Evolutionary conservation across 306 rosid genomes (phyloP).

Genomic region (Rosa lucieae): DNA sequence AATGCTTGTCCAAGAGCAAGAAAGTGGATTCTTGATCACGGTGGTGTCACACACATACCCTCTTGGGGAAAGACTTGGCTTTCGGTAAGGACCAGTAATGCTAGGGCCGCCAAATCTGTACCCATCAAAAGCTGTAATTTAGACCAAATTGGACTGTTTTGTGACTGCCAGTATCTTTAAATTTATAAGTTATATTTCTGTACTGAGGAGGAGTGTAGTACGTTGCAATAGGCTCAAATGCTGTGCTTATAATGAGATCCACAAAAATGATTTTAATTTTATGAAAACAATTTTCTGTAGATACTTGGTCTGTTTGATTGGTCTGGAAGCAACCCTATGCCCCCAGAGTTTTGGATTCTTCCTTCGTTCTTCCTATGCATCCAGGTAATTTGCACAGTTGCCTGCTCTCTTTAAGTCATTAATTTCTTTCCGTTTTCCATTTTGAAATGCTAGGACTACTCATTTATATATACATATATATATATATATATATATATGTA

Average conservation of each 20-base stretch:
- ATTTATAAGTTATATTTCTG: too few relatives aligned
- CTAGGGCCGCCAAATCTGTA: not conserved
- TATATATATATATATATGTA: not conserved
- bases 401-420: not conserved
- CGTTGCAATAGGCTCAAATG: not conserved
- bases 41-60: slow-evolving; percentile 57
- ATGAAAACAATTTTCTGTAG: slow-evolving; percentile 17
- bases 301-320: slow-evolving; percentile 71
- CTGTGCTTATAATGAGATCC: too few relatives aligned
- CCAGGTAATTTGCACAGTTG: slow-evolving; percentile 37
- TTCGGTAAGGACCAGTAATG: slow-evolving; percentile 37
- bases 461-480: too few relatives aligned
- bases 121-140: not conserved
- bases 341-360: slow-evolving; percentile 81
- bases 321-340: slow-evolving; percentile 76
- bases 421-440: too few relatives aligned
- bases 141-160: not conserved
- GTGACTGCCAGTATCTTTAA: too few relatives aligned
- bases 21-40: slow-evolving; percentile 75
- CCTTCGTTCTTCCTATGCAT: slow-evolving; percentile 79
- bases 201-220: not conserved
- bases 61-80: slow-evolving; percentile 89
- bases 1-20: slow-evolving; percentile 68
- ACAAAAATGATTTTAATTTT: not conserved
- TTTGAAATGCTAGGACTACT: too few relatives aligned